Conservation (phyloP, 352 stramenopile genomes). For the Phytophthora melonis region DNA sequence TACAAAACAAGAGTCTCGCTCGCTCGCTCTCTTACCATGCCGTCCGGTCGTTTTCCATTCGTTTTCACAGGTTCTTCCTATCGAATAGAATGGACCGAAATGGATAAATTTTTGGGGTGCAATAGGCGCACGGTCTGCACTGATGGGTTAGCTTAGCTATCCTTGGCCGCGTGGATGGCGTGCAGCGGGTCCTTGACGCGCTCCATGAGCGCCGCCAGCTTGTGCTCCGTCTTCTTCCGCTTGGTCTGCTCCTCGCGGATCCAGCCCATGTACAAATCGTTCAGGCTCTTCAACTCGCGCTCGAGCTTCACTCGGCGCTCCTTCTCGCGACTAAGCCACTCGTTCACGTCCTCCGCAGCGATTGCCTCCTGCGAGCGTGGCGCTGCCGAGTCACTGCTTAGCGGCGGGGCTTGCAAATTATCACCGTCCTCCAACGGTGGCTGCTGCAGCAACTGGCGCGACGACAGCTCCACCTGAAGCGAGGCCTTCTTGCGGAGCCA, state of each 20-base stretch:
- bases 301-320: conserved; percentile 78
- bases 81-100: conserved; percentile 1
- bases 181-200: conserved; percentile 27
- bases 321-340: conserved; percentile 78
- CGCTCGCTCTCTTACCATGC: not conserved
- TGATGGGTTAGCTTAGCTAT: not conserved
- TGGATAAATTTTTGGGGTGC: not conserved
- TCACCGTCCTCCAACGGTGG: conserved; percentile 29
- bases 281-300: conserved; percentile 82
- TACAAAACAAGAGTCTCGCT: conserved; percentile 5
- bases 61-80: not conserved
- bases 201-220: conserved; percentile 59
- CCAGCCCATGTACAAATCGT: conserved; percentile 87
- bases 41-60: not conserved
- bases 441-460: conserved; percentile 50
- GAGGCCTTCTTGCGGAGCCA: conserved; percentile 77
- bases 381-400: not conserved
- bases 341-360: conserved; percentile 64
- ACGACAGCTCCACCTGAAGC: conserved; percentile 76
- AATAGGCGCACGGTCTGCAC: conserved; percentile 3
- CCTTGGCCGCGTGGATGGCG: conserved; percentile 13
- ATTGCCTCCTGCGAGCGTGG: conserved; percentile 19
- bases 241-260: conserved; percentile 85
- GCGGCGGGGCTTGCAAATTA: conserved; percentile 15
- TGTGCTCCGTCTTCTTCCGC: conserved; percentile 70